Evolutionary conservation across 139 green algal species (phyloP), one percentile per base, ranked within the genome.

Genomic region (Protoeuglena noctilucae): DNA sequence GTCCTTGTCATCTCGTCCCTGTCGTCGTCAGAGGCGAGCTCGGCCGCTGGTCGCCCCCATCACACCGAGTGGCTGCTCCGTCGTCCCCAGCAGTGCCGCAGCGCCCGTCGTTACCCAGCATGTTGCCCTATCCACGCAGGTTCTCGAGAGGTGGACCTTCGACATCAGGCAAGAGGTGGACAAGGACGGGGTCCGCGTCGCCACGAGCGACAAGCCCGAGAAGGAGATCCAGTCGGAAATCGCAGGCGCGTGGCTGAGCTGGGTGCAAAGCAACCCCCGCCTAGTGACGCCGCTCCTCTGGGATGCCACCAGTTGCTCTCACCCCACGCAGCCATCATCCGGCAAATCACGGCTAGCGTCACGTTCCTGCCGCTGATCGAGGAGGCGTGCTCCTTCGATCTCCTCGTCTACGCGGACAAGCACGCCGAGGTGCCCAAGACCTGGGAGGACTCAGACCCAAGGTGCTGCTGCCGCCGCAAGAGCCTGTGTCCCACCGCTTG

Each of bases 61-160:
- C n/a, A n/a, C n/a, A n/a, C n/a, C n/a, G n/a, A n/a, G n/a, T n/a
- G n/a, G n/a, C n/a, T n/a, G n/a, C n/a, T n/a, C n/a, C n/a, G n/a
- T n/a, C n/a, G n/a, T n/a, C n/a, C n/a, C n/a, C n/a, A n/a, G n/a
- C n/a, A n/a, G n/a, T n/a, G n/a, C n/a, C n/a, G n/a, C n/a, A n/a
- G n/a, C n/a, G n/a, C n/a, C n/a, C n/a, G n/a, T n/a, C n/a, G n/a
- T n/a, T n/a, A n/a, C n/a, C n/a, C n/a, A n/a, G n/a, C n/a, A n/a
- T n/a, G n/a, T n/a, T n/a, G n/a, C n/a, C n/a, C n/a, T n/a, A n/a
- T n/a, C n/a, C 27, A 40, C 14, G 67, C 70, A n/a, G 55, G 80
- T 90, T 14, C 63, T 96, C 54, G 89, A 97, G 74, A 71, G 89
- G 2, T 97, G 89, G 89, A 88, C 81, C 0, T 97, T 97, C 70